phyloP scores from a whole-genome alignment of 2,329 filamentous ascomycete species.

The Septoria linicola region DNA sequence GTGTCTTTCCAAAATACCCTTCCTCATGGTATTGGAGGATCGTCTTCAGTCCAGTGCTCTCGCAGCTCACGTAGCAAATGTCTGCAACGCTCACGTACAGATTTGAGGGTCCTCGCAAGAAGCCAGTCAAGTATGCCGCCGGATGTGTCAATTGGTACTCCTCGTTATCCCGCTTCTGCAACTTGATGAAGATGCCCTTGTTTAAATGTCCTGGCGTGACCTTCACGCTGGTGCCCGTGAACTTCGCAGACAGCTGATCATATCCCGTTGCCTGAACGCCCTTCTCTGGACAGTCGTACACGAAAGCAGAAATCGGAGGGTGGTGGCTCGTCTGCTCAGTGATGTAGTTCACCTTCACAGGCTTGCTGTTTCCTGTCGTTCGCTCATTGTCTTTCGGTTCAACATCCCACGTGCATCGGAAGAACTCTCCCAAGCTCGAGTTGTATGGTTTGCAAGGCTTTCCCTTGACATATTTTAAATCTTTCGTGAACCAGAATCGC shows the following conservation, averaged over 20 bases:
- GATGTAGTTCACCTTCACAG: constrained; percentile 82
- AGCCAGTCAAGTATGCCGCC: constrained; percentile 83
- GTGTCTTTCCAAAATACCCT: constrained; percentile 86
- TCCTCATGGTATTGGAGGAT: constrained; percentile 93
- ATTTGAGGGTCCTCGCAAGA: constrained; percentile 69
- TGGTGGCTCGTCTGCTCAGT: constrained; percentile 98
- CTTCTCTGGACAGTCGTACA: constrained; percentile 86
- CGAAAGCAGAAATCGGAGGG: constrained; percentile 94
- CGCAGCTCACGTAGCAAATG: constrained; percentile 81
- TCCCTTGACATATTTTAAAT: constrained; percentile 97
- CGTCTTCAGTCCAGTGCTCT: constrained; percentile 85
- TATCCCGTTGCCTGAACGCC: constrained; percentile 86
- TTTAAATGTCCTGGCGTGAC: constrained; percentile 92
- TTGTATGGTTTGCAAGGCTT: constrained; percentile 99
- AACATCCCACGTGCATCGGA: constrained; percentile 96
- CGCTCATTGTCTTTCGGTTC: constrained; percentile 67
- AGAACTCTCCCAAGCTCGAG: constrained; percentile 94
- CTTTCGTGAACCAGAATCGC: constrained; percentile 98
- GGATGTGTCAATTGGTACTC: constrained; percentile 95
- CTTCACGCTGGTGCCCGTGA: constrained; percentile 91
- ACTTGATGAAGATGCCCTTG: constrained; percentile 87
- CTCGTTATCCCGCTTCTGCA: constrained; percentile 78
- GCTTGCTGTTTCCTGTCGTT: constrained; percentile 40
- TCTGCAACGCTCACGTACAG: constrained; percentile 89
- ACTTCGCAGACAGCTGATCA: constrained; percentile 95